phyloP scores from a whole-genome alignment of 1,284 basidiomycete genomes.

The Heterobasidion occidentale region DNA sequence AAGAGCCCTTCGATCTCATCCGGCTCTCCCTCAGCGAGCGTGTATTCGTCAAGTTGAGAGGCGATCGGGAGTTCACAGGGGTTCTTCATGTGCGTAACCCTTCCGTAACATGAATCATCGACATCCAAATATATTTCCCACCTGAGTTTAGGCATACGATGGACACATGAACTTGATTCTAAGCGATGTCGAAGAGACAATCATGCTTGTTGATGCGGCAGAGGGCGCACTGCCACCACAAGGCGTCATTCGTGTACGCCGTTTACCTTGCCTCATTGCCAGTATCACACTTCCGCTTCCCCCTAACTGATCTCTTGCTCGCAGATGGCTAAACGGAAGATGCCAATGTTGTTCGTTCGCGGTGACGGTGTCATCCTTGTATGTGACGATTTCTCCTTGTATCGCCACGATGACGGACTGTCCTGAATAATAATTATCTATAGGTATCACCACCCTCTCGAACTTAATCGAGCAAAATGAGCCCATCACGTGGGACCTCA shows the following conservation, averaged over 20 bases:
- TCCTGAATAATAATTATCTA: conserved; percentile 7
- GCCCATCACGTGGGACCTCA: not conserved
- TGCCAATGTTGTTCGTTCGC: conserved; percentile 97
- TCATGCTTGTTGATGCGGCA: conserved; percentile 79
- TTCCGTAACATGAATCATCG: not conserved
- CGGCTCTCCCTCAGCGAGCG: conserved; percentile 93
- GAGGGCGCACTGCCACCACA: conserved; percentile 45
- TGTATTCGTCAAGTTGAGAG: conserved; percentile 92
- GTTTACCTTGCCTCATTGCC: not conserved
- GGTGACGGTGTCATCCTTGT: conserved; percentile 94
- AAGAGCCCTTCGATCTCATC: conserved; percentile 98
- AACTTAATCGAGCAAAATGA: conserved; percentile 5
- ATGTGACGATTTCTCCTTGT: conserved; percentile 21
- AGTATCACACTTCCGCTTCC: not conserved
- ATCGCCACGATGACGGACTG: not conserved
- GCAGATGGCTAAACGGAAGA: conserved; percentile 88
- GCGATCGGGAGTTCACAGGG: conserved; percentile 89
- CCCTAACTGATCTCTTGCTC: not conserved
- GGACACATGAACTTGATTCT: conserved; percentile 99
- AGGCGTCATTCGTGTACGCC: conserved; percentile 55
- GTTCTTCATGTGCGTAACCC: conserved; percentile 76
- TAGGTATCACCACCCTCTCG: conserved; percentile 56
- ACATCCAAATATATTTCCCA: not conserved
- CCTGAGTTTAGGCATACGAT: conserved; percentile 79
- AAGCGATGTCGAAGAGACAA: conserved; percentile 95